These are phyloP conservation scores for Teunomyces funiuensis DNA, from an alignment of 805 yeast genomes.

Conservation along the genomic window DNA sequence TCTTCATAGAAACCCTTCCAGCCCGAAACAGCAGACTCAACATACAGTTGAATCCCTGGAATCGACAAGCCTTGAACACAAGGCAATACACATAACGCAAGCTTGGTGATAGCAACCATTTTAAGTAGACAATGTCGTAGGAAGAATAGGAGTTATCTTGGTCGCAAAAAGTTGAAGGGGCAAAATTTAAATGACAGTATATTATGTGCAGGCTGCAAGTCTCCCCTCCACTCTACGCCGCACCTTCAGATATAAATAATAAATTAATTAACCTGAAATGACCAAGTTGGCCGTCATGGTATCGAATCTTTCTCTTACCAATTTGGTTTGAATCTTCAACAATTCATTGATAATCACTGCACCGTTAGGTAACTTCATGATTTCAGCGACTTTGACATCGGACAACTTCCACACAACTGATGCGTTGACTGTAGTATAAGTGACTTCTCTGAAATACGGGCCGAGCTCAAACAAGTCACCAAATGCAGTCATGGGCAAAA, in stretches of 20 bases:
- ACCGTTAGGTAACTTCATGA: constrained; percentile 48
- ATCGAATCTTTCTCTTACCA: constrained; percentile 70
- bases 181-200: background rate
- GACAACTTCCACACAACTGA: constrained; percentile 70
- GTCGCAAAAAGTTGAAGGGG: background rate
- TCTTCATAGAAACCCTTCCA: constrained; percentile 9
- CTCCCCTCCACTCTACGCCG: too few relatives aligned
- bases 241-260: too few relatives aligned
- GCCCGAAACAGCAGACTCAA: constrained; percentile 14
- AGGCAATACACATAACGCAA: constrained; percentile 13
- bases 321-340: constrained; percentile 55
- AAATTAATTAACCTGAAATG: constrained; percentile 46
- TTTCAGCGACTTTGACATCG: constrained; percentile 39
- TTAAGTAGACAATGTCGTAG: background rate
- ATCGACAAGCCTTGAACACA: constrained; percentile 21
- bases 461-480: constrained; percentile 52
- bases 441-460: constrained; percentile 41
- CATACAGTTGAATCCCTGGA: constrained; percentile 16
- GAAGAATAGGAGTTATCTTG: background rate
- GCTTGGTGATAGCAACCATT: constrained; percentile 23
- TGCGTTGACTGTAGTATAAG: constrained; percentile 58
- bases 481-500: constrained; percentile 72
- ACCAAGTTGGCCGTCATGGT: constrained; percentile 75
- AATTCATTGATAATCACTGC: constrained; percentile 62
- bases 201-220: background rate